Base-by-base conservation (phyloP, 1,139 yeast genomes). In the Taphrina communis region DNA sequence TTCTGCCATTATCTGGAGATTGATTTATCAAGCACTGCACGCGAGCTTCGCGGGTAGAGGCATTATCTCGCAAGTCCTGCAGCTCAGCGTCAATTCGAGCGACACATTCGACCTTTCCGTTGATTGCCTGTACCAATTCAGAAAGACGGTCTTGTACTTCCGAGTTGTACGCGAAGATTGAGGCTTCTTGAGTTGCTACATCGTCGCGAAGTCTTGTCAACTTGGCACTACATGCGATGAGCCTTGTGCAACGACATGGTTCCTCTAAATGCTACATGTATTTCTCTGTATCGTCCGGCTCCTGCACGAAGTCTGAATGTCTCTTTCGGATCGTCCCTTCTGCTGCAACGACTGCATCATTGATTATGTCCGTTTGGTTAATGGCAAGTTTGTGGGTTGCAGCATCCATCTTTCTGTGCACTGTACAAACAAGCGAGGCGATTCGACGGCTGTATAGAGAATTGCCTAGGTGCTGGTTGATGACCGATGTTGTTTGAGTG, bases 81-180 rank as follows among this genome's bases (percentile, higher is more conserved):
- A 50, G 36, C 17, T 56, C 60, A 12, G 36, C 50, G 17, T 56
- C 60, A 21, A 56, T 38, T 12, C n/a, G 11, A 12, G 60, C 48
- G 36, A 56, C 19, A 2, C 60, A 7, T 14, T 39, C 50, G 21
- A 56, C 12, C 25, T 53, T 36, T 35, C 6, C 58, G 2, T 11
- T n/a, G 6, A 53, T 35, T 12, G 9, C 42, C 17, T 35, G 11
- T 7, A 38, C 21, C 6, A 21, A n/a, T 4, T 50, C 21, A 6
- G 53, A 21, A 1, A 50, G n/a, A 1, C 36, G 35, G 36, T 21
- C 53, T n/a, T 50, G 53, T 21, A 50, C 36, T 50, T 21, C n/a
- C n/a, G 14, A 6, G 2, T 35, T 6, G 36, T 50, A 25, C 11
- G 11, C n/a, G 4, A 35, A 21, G 36, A 21, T 50, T n/a, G 36